These are phyloP conservation scores for Mycocentrospora acerina DNA, from an alignment of 2,329 filamentous ascomycete species.

Conservation along the genomic window DNA sequence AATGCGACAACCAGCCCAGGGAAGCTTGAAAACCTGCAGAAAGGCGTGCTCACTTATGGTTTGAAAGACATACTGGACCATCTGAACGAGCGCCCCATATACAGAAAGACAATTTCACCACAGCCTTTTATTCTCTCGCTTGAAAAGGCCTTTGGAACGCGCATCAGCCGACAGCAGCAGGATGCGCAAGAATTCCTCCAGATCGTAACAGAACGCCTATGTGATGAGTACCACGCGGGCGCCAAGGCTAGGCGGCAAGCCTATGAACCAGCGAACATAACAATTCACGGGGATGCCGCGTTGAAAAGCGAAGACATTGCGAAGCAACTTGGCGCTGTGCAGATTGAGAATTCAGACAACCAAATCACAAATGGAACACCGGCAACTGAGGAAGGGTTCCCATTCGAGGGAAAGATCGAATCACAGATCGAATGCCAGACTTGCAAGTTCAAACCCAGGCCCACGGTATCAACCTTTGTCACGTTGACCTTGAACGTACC, in stretches of 20 bases:
- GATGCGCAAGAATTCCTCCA: constrained; percentile 98
- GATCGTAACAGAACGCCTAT: constrained; percentile 85
- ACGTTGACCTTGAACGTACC: constrained; percentile 91
- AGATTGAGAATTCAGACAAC: constrained; percentile 20
- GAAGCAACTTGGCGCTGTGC: constrained; percentile 23
- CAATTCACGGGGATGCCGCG: constrained; percentile 19
- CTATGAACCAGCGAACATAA: constrained; percentile 27
- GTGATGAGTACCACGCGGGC: constrained; percentile 91
- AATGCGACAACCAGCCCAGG: constrained; percentile 45
- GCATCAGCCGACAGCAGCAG: constrained; percentile 92
- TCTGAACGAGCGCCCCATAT: constrained; percentile 89
- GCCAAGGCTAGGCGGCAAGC: constrained; percentile 68
- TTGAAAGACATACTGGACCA: constrained; percentile 91
- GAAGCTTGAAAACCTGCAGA: constrained; percentile 65
- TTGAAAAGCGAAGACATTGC: constrained; percentile 26
- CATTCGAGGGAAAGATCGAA: constrained; percentile 86
- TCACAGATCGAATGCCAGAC: constrained; percentile 93
- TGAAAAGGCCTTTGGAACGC: constrained; percentile 82
- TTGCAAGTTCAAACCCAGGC: constrained; percentile 85
- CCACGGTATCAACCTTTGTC: constrained; percentile 82
- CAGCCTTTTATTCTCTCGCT: constrained; percentile 79
- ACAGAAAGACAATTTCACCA: constrained; percentile 90
- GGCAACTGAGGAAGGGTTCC: constrained; percentile 70
- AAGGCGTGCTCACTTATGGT: constrained; percentile 79
- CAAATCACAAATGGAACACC: constrained; percentile 13